These are phyloP conservation scores for Hymenoscyphus infarciens DNA, from an alignment of 2,329 filamentous ascomycete species.

Conservation along the genomic window DNA sequence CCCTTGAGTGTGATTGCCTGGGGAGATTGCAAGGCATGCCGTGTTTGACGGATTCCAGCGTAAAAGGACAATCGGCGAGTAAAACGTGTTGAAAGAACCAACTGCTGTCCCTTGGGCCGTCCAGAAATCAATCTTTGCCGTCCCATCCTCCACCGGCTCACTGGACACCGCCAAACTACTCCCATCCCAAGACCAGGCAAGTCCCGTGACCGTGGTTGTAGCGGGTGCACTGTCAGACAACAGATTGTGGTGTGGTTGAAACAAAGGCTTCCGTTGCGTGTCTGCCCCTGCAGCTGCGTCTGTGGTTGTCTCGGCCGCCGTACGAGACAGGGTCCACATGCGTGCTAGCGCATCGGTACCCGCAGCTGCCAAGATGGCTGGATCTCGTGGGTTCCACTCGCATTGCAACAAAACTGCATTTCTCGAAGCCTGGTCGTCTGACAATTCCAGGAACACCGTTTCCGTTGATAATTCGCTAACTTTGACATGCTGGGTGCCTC, in stretches of 20 bases:
- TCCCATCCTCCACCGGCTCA: constrained; percentile 47
- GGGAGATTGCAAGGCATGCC: constrained; percentile 55
- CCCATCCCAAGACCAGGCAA: constrained; percentile 59
- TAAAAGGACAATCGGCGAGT: constrained; percentile 59
- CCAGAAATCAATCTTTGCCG: constrained; percentile 53
- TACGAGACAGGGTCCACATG: constrained; percentile 61
- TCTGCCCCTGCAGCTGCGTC: constrained; percentile 8
- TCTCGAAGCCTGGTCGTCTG: constrained; percentile 40
- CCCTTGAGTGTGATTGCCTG: constrained; percentile 49
- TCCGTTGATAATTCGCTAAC: constrained; percentile 56
- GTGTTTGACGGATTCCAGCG: constrained; percentile 56
- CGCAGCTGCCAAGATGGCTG: constrained; percentile 63
- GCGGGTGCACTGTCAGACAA: constrained; percentile 51
- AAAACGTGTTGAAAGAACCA: constrained; percentile 53
- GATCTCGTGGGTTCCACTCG: constrained; percentile 65
- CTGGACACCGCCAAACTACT: constrained; percentile 55
- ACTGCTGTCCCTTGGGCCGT: constrained; percentile 49
- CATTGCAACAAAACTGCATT: constrained; percentile 62
- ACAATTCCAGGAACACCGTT: constrained; percentile 59
- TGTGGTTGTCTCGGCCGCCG: constrained; percentile 41
- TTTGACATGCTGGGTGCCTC: constrained; percentile 62
- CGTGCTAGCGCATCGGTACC: constrained; percentile 68
- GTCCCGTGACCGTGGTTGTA: constrained; percentile 52
- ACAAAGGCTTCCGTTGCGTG: constrained; percentile 30
- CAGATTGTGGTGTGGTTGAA: constrained; percentile 41